Evolutionary conservation across 164 flowering plant species (phyloP), one percentile per base, ranked within the genome.

Genomic region (Paratinospora sagittata): DNA sequence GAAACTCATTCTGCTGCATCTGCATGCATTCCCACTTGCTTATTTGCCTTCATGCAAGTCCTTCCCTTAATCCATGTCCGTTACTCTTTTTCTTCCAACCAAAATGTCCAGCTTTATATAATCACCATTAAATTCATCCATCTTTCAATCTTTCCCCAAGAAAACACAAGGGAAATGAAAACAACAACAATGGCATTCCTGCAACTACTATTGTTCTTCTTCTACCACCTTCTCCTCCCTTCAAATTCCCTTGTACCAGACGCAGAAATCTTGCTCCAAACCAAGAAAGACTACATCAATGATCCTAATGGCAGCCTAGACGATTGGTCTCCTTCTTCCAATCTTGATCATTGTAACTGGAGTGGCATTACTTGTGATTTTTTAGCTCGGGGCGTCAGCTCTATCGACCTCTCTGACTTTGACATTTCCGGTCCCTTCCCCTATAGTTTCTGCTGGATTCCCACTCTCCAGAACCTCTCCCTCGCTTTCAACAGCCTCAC

Each of bases 291-390:
- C 26, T 63, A 27, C n/a, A 63, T 74, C 24, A 12, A 27, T 0
- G 77, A 73, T 36, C 52, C 74, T 21, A 8, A 11, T 19, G 57
- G 43, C 17, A 26, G 10, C 26, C 70, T 74, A 17, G 57, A 14
- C 1, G 72, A 74, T 43, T 75, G 83, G 80, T 14, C 34, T 16
- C 27, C 33, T 4, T n/a, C 43, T 0, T 1, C 6, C 39, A 36
- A 8, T n/a, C 11, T 68, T 12, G 30, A 75, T 17, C 89, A 85
- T 0, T 92, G 97, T 71, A 74, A 76, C 52, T 92, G 97, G 97
- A 79, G 87, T 2, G 97, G 97, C 68, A 70, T 92, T 61, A 10
- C 75, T 0, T 92, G 97, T 65, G 82, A 82, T 17, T 11, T 77
- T 11, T 23, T 0, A 1, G 75, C 71, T 0, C 24, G 9, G 0